Conservation (phyloP, 2,329 filamentous ascomycete species). For the Penicillium occitanis region DNA sequence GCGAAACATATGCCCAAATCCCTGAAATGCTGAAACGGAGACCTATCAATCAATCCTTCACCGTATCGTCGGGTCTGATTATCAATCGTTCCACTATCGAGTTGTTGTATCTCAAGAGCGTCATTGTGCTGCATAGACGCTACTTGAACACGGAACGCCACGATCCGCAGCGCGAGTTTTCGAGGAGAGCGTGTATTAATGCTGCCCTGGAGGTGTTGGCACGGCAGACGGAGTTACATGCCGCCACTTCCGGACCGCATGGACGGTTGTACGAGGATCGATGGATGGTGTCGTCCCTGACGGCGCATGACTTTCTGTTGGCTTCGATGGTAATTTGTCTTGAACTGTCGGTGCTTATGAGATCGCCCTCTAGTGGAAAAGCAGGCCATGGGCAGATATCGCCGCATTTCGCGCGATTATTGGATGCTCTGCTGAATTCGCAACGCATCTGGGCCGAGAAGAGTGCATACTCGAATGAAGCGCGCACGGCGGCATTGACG, state of each 20-base stretch:
- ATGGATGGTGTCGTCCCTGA: constrained; percentile 60
- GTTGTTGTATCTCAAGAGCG: constrained; percentile 50
- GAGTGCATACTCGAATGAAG: constrained; percentile 20
- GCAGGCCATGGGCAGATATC: background rate
- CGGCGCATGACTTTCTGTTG: constrained; percentile 60
- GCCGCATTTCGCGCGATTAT: background rate
- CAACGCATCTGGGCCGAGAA: constrained; percentile 23
- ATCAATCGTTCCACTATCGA: constrained; percentile 53
- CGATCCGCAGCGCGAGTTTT: constrained; percentile 35
- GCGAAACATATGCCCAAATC: constrained; percentile 24
- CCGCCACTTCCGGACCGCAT: constrained; percentile 50
- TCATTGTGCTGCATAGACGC: constrained; percentile 52
- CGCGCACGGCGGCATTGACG: constrained; percentile 21
- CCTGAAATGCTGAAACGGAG: constrained; percentile 28
- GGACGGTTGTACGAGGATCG: constrained; percentile 52
- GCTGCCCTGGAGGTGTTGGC: constrained; percentile 50
- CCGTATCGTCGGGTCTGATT: constrained; percentile 49
- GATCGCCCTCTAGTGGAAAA: background rate
- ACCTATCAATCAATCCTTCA: constrained; percentile 38
- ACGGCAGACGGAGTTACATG: constrained; percentile 50
- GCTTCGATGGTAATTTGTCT: constrained; percentile 60
- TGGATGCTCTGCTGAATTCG: constrained; percentile 21
- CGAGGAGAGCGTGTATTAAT: constrained; percentile 45
- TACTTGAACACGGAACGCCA: constrained; percentile 43
- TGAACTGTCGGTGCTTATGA: constrained; percentile 23